Evolutionary conservation across 805 yeast species (phyloP).

Genomic region (Kodamaea neixiangensis): DNA sequence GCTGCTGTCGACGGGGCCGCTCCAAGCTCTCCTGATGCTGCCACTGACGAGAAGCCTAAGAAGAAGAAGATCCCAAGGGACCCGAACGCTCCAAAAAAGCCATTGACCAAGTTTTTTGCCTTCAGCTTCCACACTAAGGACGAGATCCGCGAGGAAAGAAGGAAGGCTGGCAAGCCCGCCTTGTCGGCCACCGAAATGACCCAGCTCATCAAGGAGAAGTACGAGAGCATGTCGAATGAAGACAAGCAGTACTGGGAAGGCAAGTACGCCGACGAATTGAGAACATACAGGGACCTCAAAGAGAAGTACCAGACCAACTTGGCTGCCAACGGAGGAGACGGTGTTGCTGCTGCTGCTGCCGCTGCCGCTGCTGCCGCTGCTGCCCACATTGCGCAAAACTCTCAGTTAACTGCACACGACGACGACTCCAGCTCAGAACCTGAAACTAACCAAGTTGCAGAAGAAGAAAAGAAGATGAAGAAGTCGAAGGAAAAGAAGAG

Average conservation of each 20-base stretch:
- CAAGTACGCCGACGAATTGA: conserved; percentile 50
- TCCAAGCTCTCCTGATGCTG: conserved; percentile 12
- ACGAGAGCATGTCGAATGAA: conserved; percentile 66
- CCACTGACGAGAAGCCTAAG: conserved; percentile 32
- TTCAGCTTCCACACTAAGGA: conserved; percentile 77
- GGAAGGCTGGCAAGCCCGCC: conserved; percentile 55
- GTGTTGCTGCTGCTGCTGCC: conserved; percentile 14
- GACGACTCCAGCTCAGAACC: conserved; percentile 5
- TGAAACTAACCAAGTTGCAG: background rate
- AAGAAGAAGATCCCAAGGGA: conserved; percentile 59
- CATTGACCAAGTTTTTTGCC: conserved; percentile 80
- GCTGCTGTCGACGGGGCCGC: conserved; percentile 17
- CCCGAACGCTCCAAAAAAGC: conserved; percentile 95
- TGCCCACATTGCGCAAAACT: background rate
- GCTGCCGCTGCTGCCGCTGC: conserved; percentile 16
- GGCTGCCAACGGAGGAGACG: conserved; percentile 19
- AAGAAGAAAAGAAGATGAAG: conserved; percentile 17
- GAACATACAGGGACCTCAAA: conserved; percentile 31
- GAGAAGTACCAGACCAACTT: conserved; percentile 37
- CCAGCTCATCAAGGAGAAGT: conserved; percentile 72
- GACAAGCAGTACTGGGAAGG: conserved; percentile 74
- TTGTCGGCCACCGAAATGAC: conserved; percentile 77
- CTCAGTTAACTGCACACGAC: background rate
- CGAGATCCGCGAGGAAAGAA: conserved; percentile 67
- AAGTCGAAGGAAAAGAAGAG: conserved; percentile 16